Evolutionary conservation across 352 stramenopile species (phyloP).

Genomic region (Paralagenidium karlingii): DNA sequence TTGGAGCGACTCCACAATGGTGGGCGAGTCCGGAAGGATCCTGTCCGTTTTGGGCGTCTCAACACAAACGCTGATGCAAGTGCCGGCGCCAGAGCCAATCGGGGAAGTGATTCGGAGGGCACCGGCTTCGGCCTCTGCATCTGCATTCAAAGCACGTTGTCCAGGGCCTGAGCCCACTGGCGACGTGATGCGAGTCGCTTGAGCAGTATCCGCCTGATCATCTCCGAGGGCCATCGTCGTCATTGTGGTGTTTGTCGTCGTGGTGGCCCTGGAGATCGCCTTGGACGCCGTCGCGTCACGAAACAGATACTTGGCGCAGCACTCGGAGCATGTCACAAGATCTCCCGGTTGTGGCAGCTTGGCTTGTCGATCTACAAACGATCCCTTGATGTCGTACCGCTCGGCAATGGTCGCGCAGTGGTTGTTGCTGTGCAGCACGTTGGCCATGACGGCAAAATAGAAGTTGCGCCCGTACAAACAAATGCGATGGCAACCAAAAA

Average conservation of each 20-base stretch:
- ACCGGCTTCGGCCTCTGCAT: no score
- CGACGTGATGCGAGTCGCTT: no score
- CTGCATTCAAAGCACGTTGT: no score
- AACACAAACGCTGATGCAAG: slow-evolving; percentile 39
- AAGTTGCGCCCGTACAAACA: slow-evolving; percentile 69
- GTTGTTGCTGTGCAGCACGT: slow-evolving; percentile 52
- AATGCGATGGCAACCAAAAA: slow-evolving; percentile 77
- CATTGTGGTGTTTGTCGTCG: slow-evolving; percentile 22
- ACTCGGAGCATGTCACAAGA: slow-evolving; percentile 49
- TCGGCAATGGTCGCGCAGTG: slow-evolving; percentile 49
- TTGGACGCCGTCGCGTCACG: not conserved
- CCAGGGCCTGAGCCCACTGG: no score
- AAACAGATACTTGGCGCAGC: slow-evolving; percentile 35
- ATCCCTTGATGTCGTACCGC: slow-evolving; percentile 71
- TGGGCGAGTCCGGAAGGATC: slow-evolving; percentile 70
- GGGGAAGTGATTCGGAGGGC: slow-evolving; percentile 46
- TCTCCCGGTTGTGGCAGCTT: slow-evolving; percentile 31
- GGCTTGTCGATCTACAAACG: slow-evolving; percentile 50
- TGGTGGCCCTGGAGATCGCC: slow-evolving; percentile 46
- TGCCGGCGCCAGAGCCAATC: slow-evolving; percentile 31
- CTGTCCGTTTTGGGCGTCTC: slow-evolving; percentile 33
- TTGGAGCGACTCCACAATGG: slow-evolving; percentile 33
- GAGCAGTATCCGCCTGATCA: no score
- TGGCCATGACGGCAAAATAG: slow-evolving; percentile 74
- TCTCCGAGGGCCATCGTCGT: no score